Conservation (phyloP, 352 stramenopile species). For the Pythium oligandrum region DNA sequence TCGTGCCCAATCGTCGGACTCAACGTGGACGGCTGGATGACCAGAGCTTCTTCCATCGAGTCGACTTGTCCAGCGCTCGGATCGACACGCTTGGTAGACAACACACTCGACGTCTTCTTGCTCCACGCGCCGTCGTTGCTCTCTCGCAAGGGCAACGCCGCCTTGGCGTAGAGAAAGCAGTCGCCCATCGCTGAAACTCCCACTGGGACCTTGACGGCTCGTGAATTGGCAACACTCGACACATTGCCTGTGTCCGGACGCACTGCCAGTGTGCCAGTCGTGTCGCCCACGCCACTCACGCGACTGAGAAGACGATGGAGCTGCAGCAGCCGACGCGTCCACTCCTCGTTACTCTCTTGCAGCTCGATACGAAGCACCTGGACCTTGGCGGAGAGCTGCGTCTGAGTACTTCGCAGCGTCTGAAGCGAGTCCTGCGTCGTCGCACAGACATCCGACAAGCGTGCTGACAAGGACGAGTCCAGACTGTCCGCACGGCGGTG, state of each 20-base stretch:
- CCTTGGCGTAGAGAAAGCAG: slow-evolving; percentile 48
- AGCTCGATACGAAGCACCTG: slow-evolving; percentile 39
- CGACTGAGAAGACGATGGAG: slow-evolving; percentile 22
- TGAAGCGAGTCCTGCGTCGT: slow-evolving; percentile 20
- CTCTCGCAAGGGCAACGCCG: slow-evolving; percentile 23
- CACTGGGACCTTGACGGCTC: slow-evolving; percentile 14
- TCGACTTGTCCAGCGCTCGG: no score
- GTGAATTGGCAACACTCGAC: neutral
- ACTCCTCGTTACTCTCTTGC: slow-evolving; percentile 25
- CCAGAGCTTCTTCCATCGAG: slow-evolving; percentile 2
- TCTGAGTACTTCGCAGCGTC: slow-evolving; percentile 18
- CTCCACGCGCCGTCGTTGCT: neutral
- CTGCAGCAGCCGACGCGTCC: slow-evolving; percentile 26
- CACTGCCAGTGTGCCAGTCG: slow-evolving; percentile 5
- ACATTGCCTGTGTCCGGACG: no score
- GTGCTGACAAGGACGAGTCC: slow-evolving; percentile 18
- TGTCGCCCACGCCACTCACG: neutral
- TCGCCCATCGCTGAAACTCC: slow-evolving; percentile 18
- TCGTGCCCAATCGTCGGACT: slow-evolving; percentile 6
- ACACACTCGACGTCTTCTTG: no score
- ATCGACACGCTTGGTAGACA: no score
- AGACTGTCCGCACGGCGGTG: slow-evolving; percentile 25
- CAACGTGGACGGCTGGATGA: slow-evolving; percentile 8
- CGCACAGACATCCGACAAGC: slow-evolving; percentile 18
- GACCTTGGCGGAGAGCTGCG: slow-evolving; percentile 35